These are phyloP conservation scores for Aspergillus amoenus DNA, from an alignment of 2,329 filamentous ascomycete species.

Conservation along the genomic window DNA sequence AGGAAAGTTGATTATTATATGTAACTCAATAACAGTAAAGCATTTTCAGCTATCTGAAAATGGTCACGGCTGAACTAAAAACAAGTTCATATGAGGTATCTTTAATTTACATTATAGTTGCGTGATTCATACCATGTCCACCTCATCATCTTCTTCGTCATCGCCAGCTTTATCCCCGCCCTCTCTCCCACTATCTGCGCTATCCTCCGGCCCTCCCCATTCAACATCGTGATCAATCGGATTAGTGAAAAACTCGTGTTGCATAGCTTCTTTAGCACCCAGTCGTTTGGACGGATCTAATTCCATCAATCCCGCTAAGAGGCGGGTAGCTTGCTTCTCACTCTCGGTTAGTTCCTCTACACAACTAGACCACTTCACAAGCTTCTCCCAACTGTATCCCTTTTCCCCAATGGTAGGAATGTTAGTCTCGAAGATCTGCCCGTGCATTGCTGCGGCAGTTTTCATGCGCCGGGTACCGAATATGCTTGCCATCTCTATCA, in stretches of 20 bases:
- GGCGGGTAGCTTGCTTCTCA: conserved; percentile 46
- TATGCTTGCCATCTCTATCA: conserved; percentile 96
- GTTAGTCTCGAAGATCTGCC: conserved; percentile 86
- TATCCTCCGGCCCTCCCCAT: conserved; percentile 41
- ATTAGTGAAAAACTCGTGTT: conserved; percentile 46
- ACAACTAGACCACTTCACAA: conserved; percentile 91
- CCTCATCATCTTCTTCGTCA: conserved; percentile 42
- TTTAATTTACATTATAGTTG: conserved; percentile 17
- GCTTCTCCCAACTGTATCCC: conserved; percentile 87
- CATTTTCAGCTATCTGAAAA: too few relatives aligned
- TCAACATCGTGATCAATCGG: conserved; percentile 42
- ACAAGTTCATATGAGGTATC: conserved; percentile 3
- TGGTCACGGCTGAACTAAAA: not conserved
- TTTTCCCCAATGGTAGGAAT: conserved; percentile 85
- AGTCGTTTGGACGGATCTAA: conserved; percentile 44
- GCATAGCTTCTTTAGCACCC: conserved; percentile 43
- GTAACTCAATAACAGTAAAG: too few relatives aligned
- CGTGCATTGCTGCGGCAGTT: conserved; percentile 76
- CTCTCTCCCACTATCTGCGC: conserved; percentile 33
- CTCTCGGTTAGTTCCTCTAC: conserved; percentile 59
- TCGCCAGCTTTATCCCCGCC: conserved; percentile 31
- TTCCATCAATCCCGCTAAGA: conserved; percentile 45
- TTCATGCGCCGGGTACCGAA: conserved; percentile 87
- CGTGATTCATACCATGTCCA: conserved; percentile 35
- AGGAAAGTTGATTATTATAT: too few relatives aligned